Evolutionary conservation across 2,329 filamentous ascomycete genomes (phyloP).

Genomic region (Clonostachys sp.): DNA sequence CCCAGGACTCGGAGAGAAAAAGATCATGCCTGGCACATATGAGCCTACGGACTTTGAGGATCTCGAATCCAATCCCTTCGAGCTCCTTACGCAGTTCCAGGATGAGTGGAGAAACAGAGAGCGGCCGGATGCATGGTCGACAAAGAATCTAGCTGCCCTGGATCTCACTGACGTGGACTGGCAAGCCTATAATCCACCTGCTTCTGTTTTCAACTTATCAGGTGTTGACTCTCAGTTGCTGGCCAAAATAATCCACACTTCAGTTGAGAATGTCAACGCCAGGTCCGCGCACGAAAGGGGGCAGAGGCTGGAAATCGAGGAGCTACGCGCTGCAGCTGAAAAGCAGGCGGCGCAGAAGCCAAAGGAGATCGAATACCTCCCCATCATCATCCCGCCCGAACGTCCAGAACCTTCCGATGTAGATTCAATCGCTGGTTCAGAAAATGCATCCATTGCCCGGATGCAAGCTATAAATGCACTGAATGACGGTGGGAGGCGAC

Average conservation of each 20-base stretch:
- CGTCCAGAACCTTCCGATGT: neutral
- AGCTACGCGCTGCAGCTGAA: neutral
- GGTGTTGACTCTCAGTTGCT: constrained; percentile 33
- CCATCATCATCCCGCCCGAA: constrained; percentile 20
- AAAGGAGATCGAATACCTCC: constrained; percentile 27
- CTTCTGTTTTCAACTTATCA: constrained; percentile 28
- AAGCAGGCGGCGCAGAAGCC: constrained; percentile 7
- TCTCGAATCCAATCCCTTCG: constrained; percentile 19
- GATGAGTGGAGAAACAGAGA: constrained; percentile 13
- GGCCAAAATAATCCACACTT: constrained; percentile 31
- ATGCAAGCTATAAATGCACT: no score
- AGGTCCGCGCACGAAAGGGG: constrained; percentile 22
- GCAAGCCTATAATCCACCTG: constrained; percentile 40
- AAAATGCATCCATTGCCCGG: no score
- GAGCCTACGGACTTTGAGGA: constrained; percentile 20
- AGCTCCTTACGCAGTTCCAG: constrained; percentile 13
- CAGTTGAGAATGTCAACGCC: constrained; percentile 37
- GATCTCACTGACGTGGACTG: constrained; percentile 31
- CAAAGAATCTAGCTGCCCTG: constrained; percentile 10
- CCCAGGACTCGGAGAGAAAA: neutral
- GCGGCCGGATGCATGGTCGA: constrained; percentile 9
- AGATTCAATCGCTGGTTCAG: no score
- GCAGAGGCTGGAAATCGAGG: constrained; percentile 20
- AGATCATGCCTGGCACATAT: constrained; percentile 19
- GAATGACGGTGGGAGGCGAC: no score